Percentiles rank a stretch among this genome's conserved stretches.
Evolutionary conservation across 2,329 filamentous ascomycete species (phyloP).

Genomic region (Onygenales sp.): DNA sequence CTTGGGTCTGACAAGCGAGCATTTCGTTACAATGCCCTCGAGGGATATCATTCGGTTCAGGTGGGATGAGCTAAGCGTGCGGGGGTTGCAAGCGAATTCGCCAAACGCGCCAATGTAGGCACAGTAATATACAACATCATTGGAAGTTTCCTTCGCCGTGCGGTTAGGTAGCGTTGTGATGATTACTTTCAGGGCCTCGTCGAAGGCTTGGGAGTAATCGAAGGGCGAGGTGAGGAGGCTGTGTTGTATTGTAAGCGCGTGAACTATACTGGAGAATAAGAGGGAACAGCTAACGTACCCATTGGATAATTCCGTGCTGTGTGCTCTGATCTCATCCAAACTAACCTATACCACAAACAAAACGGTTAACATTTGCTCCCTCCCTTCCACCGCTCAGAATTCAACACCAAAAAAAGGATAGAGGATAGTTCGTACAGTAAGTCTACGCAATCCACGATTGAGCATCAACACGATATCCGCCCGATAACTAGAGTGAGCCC

Average conservation of each 20-base stretch:
- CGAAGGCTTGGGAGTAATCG: constrained; percentile 79
- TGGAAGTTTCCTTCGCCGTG: constrained; percentile 63
- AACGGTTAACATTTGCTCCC: neutral
- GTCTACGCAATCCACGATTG: constrained; percentile 49
- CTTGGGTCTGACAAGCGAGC: constrained; percentile 89
- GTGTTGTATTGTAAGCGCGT: constrained; percentile 10
- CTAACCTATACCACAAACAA: constrained; percentile 46
- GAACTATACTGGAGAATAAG: neutral
- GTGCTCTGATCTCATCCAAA: constrained; percentile 83
- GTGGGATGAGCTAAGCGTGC: constrained; percentile 78
- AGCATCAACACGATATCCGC: constrained; percentile 76
- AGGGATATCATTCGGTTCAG: constrained; percentile 96
- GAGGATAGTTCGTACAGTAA: constrained; percentile 37
- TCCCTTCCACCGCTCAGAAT: neutral
- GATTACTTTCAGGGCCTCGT: constrained; percentile 80
- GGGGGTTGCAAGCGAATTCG: constrained; percentile 86
- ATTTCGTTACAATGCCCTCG: constrained; percentile 94
- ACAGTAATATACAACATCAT: constrained; percentile 85
- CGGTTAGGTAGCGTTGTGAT: constrained; percentile 70
- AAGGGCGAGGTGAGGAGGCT: constrained; percentile 73
- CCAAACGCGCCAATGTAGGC: constrained; percentile 97
- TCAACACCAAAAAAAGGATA: neutral
- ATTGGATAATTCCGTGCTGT: constrained; percentile 72
- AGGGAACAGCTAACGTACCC: constrained; percentile 31
- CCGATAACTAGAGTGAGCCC: constrained; percentile 61